Conservation (phyloP, 768 basidiomycete species). For the Phanerochaete carnosa region DNA sequence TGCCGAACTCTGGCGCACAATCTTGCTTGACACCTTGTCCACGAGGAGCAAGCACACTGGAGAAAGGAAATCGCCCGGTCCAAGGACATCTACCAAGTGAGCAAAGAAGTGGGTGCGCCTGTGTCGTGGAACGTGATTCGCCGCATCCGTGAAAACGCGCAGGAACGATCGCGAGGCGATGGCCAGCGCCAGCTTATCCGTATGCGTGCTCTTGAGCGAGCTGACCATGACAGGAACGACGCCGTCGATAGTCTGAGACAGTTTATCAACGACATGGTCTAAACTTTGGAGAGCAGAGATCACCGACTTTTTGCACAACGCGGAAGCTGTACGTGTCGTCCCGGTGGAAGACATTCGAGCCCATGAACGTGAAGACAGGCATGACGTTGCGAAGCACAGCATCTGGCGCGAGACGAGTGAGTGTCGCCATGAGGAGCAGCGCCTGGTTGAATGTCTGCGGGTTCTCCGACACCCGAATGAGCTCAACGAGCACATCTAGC, state of each 20-base stretch:
- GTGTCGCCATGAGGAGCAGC: conserved; percentile 77
- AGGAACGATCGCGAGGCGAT: conserved; percentile 77
- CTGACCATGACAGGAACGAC: conserved; percentile 92
- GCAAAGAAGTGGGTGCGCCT: conserved; percentile 88
- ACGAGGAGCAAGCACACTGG: conserved; percentile 83
- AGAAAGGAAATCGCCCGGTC: conserved; percentile 74
- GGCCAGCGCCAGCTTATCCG: conserved; percentile 56
- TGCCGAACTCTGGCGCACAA: conserved; percentile 56
- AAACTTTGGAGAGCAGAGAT: background rate
- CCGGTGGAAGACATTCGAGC: conserved; percentile 94
- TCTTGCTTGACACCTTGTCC: conserved; percentile 70
- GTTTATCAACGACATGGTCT: background rate
- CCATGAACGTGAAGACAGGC: conserved; percentile 99
- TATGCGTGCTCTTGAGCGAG: conserved; percentile 61
- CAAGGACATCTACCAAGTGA: conserved; percentile 82
- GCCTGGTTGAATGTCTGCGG: conserved; percentile 96
- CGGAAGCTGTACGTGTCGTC: conserved; percentile 95
- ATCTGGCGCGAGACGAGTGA: conserved; percentile 84
- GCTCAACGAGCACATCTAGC: conserved; percentile 82
- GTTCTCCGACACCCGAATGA: conserved; percentile 84
- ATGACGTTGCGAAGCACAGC: conserved; percentile 93
- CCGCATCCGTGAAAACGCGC: conserved; percentile 90
- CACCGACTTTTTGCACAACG: conserved; percentile 82
- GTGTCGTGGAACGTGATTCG: conserved; percentile 88
- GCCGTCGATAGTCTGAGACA: conserved; percentile 76